Evolutionary conservation across 106 monocot species (phyloP), one percentile per base, ranked within the genome.

Genomic region (Dendrobium huoshanense): DNA sequence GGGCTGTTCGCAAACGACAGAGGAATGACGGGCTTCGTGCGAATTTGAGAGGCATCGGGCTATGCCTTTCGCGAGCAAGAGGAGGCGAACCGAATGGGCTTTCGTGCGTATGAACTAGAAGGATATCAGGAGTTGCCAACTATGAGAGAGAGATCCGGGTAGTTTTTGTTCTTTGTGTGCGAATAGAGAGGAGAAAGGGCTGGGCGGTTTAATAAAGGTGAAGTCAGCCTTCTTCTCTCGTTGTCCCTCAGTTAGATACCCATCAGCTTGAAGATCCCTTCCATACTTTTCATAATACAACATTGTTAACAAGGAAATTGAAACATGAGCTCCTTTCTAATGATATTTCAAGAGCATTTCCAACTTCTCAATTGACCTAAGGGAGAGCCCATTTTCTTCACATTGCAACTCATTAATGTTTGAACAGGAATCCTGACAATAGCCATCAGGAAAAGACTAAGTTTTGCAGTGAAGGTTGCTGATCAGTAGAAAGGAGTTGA

Each of bases 191-290:
- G n/a, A n/a, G n/a, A n/a, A n/a, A n/a, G n/a, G n/a, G n/a, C n/a
- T n/a, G n/a, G n/a, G n/a, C n/a, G n/a, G n/a, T n/a, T n/a, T n/a
- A n/a, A n/a, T n/a, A n/a, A 96, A 81, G 80, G 81, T 94, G 67
- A 77, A 90, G 4, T 88, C 96, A 77, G 86, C 56, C 78, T 90
- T 96, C 1, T 87, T 91, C 77, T 96, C 91, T 41, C 90, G 72
- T 77, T 96, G 96, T 82, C 94, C 90, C 86, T 96, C 96, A 4
- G 91, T 91, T 8, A 93, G 80, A 73, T 86, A 93, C 15, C 93
- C 93, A 3, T 96, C 93, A n/a, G 88, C 89, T 79, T 89, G 94
- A 56, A 96, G 84, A 11, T 75, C 55, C 77, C 84, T 94, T 3
- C 94, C 90, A 77, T 96, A 96, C 84, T 45, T 90, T 51, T 94